Evolutionary conservation across 2,329 filamentous ascomycete genomes (phyloP), one percentile per base, ranked within the genome.

Genomic region (Drechslera avenae): DNA sequence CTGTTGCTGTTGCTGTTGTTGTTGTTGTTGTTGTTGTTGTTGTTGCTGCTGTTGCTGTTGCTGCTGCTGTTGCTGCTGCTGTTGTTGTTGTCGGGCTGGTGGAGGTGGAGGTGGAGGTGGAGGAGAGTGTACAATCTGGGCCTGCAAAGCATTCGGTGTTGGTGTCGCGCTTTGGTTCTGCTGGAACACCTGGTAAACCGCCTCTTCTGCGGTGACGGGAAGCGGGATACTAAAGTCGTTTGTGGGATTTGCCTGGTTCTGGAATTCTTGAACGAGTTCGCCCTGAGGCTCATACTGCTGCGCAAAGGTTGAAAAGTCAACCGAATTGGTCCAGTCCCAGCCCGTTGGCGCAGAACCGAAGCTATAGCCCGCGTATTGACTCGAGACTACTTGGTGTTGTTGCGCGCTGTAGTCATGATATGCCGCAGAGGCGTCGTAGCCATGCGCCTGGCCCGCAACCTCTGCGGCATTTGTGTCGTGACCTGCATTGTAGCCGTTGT

Each of bases 211-310:
- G 1, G 57, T 46, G 31, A 66, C 54, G 12, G 64, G 63, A 7
- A 66, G 62, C 9, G 75, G 74, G 28, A 75, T 74, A 55, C 48
- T 71, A 61, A 76, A 77, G 48, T 77, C 73, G 54, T 69, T 65
- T 13, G 57, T 49, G 9, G 64, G 46, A 5, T 53, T 42, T n/a
- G 50, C 56, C 50, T 70, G 69, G 28, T 63, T 57, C 44, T 64
- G 68, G 19, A 65, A 60, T 59, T 75, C 72, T 42, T 73, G 70
- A 13, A 73, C 56, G n/a, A 78, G 68, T 59, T 78, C 76, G 35
- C 76, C 77, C 60, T 78, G 76, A 3, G 75, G 76, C 51, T 79
- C 76, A 69, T 75, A 77, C 44, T 73, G 68, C 23, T 63, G 60
- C 4, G 63, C 56, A 36, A 73, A 68, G 34, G 66, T 66, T 17